Base-by-base conservation (phyloP, 2,329 filamentous ascomycete species). In the Exophiala xenobiotica region DNA sequence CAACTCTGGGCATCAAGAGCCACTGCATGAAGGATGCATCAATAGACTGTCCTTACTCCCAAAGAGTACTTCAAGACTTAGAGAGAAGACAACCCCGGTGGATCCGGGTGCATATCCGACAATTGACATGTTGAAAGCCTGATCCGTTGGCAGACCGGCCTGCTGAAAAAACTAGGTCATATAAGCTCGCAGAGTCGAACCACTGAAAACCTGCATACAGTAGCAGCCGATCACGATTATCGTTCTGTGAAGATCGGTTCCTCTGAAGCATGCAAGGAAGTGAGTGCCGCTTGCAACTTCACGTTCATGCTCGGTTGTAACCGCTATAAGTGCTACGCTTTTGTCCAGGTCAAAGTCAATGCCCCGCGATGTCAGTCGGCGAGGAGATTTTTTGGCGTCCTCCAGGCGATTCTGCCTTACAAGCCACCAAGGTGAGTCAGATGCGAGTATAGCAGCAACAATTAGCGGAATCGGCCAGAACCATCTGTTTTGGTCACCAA, bases 361-460 rank as follows among this genome's bases (percentile, higher is more conserved):
- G 1, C 59, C 46, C n/a, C 51, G 43, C 1, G 54, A 70, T 4
- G 79, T 78, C 50, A 84, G 58, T 50, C 72, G 64, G 43, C 62
- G 57, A 19, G 71, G 59, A 11, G 69, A 58, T 41, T 65, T 66
- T 56, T 75, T 76, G 22, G 75, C 75, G 40, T 77, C 70, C 14
- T 73, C 67, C 0, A 69, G 67, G 11, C 67, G 68, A 3, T 71
- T 71, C 53, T 69, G 71, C 8, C 74, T 67, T 19, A 78, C 72
- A 11, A 77, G 65, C 75, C 75, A 78, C 74, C 74, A 76, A 2
- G 78, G 78, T 0, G 70, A 74, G 64, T 80, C 71, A 9, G 75
- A 75, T 8, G 56, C 56, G 18, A 63, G 63, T 6, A 57, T 53
- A 5, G 51, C 64, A 16, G 63, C 49, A 8, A 65, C 46, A 0